These are phyloP conservation scores for Phycomyces nitens DNA, from an alignment of 192 early-diverging fungal genomes.

Conservation along the genomic window DNA sequence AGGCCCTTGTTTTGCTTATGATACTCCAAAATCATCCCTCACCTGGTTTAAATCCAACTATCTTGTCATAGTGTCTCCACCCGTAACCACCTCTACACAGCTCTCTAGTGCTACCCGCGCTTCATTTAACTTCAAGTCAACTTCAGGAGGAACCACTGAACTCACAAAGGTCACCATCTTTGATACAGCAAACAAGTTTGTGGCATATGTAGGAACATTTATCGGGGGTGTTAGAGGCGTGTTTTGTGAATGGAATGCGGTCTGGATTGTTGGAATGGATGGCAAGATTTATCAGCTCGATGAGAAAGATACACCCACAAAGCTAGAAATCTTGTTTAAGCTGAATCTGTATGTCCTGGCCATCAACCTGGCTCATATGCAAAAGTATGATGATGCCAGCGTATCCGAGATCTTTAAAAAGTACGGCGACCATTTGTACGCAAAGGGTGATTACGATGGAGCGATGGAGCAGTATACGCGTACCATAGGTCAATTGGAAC, in stretches of 20 bases:
- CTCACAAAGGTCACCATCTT: slow-evolving; percentile 71
- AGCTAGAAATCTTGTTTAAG: slow-evolving; percentile 84
- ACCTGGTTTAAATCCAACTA: slow-evolving; percentile 69
- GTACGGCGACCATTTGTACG: slow-evolving; percentile 77
- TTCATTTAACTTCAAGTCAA: slow-evolving; percentile 12
- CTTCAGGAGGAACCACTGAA: slow-evolving; percentile 34
- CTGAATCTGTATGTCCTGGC: slow-evolving; percentile 89
- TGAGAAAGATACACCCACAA: slow-evolving; percentile 84
- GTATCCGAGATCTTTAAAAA: slow-evolving; percentile 91
- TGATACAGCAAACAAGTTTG: slow-evolving; percentile 89
- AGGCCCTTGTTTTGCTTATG: slow-evolving; percentile 89
- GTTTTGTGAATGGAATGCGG: slow-evolving; percentile 83
- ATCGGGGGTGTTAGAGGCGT: slow-evolving; percentile 66
- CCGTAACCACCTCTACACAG: slow-evolving; percentile 37
- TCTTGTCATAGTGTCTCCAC: slow-evolving; percentile 65
- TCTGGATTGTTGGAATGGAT: slow-evolving; percentile 80
- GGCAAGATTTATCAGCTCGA: slow-evolving; percentile 77
- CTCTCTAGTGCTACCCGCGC: slow-evolving; percentile 31
- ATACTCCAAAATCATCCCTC: slow-evolving; percentile 67
- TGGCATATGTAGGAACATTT: slow-evolving; percentile 82
- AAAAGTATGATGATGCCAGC: slow-evolving; percentile 76
- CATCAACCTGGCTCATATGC: slow-evolving; percentile 79
- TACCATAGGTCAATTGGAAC: slow-evolving; percentile 91
- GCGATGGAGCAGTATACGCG: slow-evolving; percentile 91
- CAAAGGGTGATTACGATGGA: slow-evolving; percentile 81